These are phyloP conservation scores for Dispira simplex DNA, from an alignment of 192 early-diverging fungal genomes.

Conservation along the genomic window DNA sequence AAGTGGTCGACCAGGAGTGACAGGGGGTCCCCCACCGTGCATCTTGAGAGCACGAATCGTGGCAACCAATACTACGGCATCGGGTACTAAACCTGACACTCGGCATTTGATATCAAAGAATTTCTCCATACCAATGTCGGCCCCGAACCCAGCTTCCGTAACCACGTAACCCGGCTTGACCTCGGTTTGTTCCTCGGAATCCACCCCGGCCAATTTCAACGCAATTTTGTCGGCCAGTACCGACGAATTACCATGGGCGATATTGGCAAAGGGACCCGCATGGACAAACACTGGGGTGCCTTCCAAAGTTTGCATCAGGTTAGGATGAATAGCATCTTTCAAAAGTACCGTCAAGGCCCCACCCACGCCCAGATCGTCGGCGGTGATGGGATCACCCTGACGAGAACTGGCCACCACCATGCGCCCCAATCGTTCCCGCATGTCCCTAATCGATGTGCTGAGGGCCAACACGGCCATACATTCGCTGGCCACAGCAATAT, in stretches of 20 bases:
- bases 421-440: constrained; percentile 79
- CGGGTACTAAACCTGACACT: constrained; percentile 67
- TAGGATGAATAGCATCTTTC: constrained; percentile 98
- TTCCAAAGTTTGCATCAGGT: constrained; percentile 98
- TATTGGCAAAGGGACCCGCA: constrained; percentile 98
- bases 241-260: constrained; percentile 95
- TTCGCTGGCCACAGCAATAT: constrained; percentile 97
- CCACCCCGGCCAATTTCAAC: constrained; percentile 75
- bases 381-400: constrained; percentile 69
- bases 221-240: constrained; percentile 94
- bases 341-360: constrained; percentile 94
- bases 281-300: constrained; percentile 98
- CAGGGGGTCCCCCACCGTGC: constrained; percentile 93
- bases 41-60: constrained; percentile 92
- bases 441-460: constrained; percentile 77
- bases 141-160: constrained; percentile 98
- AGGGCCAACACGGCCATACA: constrained; percentile 96
- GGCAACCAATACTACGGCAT: constrained; percentile 85
- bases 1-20: constrained; percentile 77
- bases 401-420: constrained; percentile 91
- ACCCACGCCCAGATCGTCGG: constrained; percentile 89
- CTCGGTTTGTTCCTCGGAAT: constrained; percentile 20
- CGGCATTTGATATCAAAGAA: constrained; percentile 99
- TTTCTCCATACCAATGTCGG: constrained; percentile 99
- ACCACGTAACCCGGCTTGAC: constrained; percentile 71